Base-by-base conservation (phyloP, 2,329 filamentous ascomycete species). In the Diaporthe aspalathi region DNA sequence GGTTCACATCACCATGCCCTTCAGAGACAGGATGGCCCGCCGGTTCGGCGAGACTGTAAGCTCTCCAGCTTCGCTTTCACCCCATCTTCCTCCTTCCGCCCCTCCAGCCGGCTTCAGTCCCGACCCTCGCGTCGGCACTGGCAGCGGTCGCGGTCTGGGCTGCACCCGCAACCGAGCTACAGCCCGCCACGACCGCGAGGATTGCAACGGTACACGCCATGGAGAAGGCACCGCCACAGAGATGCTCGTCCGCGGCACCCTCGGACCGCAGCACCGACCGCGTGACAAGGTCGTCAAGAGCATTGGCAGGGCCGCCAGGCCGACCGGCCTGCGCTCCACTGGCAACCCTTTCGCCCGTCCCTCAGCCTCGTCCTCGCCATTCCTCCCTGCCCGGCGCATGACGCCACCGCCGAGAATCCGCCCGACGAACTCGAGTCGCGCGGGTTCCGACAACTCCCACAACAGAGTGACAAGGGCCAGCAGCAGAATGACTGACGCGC, bases 11-110 rank as follows among this genome's bases (percentile, higher is more conserved):
- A 69, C 73, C 65, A 78, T 79, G 78, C 77, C 78, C 35, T 77
- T 80, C 70, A 75, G 78, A 57, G 78, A 79, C 40, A 72, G 75
- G 35, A 82, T 86, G 79, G 83, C 83, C 67, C 84, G 84, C 77
- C 83, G 83, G 65, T 83, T 86, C 73, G 84, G 84, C 77, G 84
- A 85, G 75, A 81, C 83, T 74, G 83, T 85, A 81, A 77, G 83
- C 74, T 53, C 56, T 43, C 73, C 73, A 57, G 72, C 73, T 65
- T 74, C 71, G 53, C 56, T 71, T 78, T 72, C 72, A 69, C 70
- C 70, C 73, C 73, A 40, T 73, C 70, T 74, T 67, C 27, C 71
- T 73, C 70, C 70, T 66, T 54, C 69, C 67, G 53, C 38, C 71
- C 54, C 70, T 60, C 60, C 73, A 62, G 22, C n/a, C 50, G 17